Evolutionary conservation across 2,329 filamentous ascomycete genomes (phyloP), one percentile per base, ranked within the genome.

Genomic region (Diatrype stigma): DNA sequence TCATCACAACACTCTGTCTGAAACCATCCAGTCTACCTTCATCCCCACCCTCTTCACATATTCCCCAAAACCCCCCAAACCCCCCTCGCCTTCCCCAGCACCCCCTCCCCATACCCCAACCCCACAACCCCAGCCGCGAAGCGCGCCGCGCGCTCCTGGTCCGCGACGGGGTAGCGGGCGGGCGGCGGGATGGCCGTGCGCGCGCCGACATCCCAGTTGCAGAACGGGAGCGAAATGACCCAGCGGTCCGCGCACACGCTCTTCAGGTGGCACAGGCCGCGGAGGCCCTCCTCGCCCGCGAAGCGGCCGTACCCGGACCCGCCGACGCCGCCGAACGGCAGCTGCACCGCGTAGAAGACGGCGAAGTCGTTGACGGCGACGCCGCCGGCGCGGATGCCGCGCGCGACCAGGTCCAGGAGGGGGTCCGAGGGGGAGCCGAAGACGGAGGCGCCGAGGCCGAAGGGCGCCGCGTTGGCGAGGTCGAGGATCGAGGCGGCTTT

Each of bases 331-430:
- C 94, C 94, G 70, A 99, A 99, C 0, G 94, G 94, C 37, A 99
- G 73, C 70, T 96, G 91, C 7, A 96, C 92, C 48, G 93, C 90
- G 66, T 99, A 99, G 69, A 85, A 96, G 26, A 85, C 87, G 19
- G 86, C 94, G 64, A 99, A 99, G 73, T 99, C 94, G 67, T 99
- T 99, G 60, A 99, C 82, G 22, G 90, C 85, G 0, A 97, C 89
- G 88, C 96, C 96, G 42, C 94, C 94, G 0, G 88, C 85, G 55
- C 86, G 82, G 47, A 96, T 78, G 22, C 83, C 81, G 19, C 71
- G 71, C 1, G 93, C 83, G 26, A 95, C 82, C 16, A 73, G 73
- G 16, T 79, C 70, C 1, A 96, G 75, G 46, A 82, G 78, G 2
- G 76, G 74, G 51, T 81, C 78, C 26, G 72, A 68, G 53, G 86